Evolutionary conservation across 345 rosid species (phyloP).

Genomic region (Gossypium anomalum): DNA sequence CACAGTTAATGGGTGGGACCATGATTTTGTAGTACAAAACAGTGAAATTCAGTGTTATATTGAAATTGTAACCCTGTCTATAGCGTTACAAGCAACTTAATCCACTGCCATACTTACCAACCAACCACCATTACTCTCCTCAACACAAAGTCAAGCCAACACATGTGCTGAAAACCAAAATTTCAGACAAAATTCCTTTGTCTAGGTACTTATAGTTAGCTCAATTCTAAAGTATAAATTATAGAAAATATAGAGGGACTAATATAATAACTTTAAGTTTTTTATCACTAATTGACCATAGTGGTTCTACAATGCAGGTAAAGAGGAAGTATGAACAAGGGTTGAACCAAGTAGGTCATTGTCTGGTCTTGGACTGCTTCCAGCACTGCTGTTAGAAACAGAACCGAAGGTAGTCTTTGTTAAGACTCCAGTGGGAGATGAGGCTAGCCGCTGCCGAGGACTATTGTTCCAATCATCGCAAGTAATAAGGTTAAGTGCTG

Average conservation of each 20-base stretch:
- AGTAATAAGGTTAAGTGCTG: constrained; percentile 41
- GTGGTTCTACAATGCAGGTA: constrained; percentile 20
- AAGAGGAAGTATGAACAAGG: constrained; percentile 27
- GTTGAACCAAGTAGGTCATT: constrained; percentile 22
- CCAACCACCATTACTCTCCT: neutral
- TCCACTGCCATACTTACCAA: neutral
- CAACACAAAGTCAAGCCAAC: neutral
- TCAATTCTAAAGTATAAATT: neutral
- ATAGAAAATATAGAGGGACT: neutral
- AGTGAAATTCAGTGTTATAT: neutral
- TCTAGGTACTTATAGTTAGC: neutral
- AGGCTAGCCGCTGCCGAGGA: constrained; percentile 29
- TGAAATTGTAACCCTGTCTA: neutral
- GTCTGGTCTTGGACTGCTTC: constrained; percentile 64
- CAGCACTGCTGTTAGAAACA: constrained; percentile 76
- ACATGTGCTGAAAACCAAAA: neutral
- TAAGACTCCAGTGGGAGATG: constrained; percentile 80
- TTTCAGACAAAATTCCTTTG: neutral
- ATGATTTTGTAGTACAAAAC: neutral
- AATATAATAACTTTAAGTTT: neutral
- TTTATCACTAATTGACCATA: neutral
- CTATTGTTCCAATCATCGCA: constrained; percentile 49
- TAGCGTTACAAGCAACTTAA: neutral
- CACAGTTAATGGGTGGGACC: neutral
- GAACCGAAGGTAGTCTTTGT: constrained; percentile 64